Evolutionary conservation across 768 basidiomycete species (phyloP).

Genomic region (Trametes cingulata): DNA sequence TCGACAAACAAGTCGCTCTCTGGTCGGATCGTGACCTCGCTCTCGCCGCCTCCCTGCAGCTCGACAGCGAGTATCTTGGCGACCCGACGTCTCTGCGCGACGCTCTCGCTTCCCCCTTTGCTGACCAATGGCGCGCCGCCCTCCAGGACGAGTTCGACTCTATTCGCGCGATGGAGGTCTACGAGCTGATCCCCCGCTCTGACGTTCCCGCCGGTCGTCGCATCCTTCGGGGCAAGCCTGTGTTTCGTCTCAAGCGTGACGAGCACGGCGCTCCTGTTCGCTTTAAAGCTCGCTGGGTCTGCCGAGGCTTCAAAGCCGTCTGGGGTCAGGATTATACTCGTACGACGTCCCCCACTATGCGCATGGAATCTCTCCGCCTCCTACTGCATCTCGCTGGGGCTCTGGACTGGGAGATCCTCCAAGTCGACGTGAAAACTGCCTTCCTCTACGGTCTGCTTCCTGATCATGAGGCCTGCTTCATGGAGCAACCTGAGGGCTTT

Average conservation of each 20-base stretch:
- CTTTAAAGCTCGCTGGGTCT: conserved; percentile 41
- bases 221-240: conserved; percentile 24
- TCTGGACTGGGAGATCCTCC: conserved; percentile 38
- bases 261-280: conserved; percentile 20
- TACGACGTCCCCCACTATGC: conserved; percentile 43
- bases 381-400: conserved; percentile 39
- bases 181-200: conserved; percentile 27
- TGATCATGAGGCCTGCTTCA: conserved; percentile 34
- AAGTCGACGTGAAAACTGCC: conserved; percentile 43
- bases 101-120: conserved; percentile 23
- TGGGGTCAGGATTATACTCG: conserved; percentile 44
- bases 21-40: background rate
- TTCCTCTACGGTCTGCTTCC: conserved; percentile 38
- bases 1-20: background rate
- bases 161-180: conserved; percentile 22
- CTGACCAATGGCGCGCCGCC: conserved; percentile 26
- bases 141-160: conserved; percentile 26
- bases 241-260: conserved; percentile 31
- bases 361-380: conserved; percentile 40
- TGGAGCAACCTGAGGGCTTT: conserved; percentile 36
- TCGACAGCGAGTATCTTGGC: conserved; percentile 20
- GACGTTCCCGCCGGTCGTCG: conserved; percentile 10
- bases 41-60: conserved; percentile 20
- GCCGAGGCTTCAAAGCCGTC: conserved; percentile 43
- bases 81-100: conserved; percentile 26